A percentile compares a stretch with the other conserved stretches of the same genome.
phyloP scores from a whole-genome alignment of 2,329 filamentous ascomycete species.

The Diaporthe velutina region DNA sequence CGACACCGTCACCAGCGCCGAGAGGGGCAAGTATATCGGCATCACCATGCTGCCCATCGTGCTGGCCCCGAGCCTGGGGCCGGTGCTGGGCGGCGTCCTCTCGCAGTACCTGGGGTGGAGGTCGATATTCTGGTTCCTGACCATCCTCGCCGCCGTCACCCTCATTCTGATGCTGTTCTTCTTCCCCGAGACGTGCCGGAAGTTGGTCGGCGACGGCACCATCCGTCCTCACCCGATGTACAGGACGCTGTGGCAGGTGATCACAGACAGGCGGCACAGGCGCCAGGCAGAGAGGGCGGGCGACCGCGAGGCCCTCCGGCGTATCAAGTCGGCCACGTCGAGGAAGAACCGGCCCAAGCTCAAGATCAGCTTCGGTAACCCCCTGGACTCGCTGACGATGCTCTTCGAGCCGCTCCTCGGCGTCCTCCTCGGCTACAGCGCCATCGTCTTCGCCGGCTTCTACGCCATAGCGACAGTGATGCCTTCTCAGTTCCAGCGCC shows the following conservation, averaged over 20 bases:
- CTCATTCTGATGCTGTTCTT: conserved; percentile 54
- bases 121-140: conserved; percentile 66
- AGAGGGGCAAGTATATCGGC: conserved; percentile 72
- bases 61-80: conserved; percentile 57
- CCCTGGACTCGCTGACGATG: conserved; percentile 85
- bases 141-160: conserved; percentile 52
- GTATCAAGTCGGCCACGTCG: conserved; percentile 26
- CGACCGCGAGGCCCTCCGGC: conserved; percentile 30
- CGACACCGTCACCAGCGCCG: conserved; percentile 72
- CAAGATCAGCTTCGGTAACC: conserved; percentile 81
- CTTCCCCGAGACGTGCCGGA: conserved; percentile 59
- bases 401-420: conserved; percentile 85
- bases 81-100: conserved; percentile 63
- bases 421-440: conserved; percentile 58
- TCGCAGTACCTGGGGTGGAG: conserved; percentile 63
- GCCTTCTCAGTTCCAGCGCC: conserved; percentile 56
- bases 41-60: conserved; percentile 62
- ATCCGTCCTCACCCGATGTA: conserved; percentile 49
- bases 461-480: conserved; percentile 61
- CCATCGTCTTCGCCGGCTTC: conserved; percentile 63
- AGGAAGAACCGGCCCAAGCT: conserved; percentile 29
- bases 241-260: conserved; percentile 45
- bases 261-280: conserved; percentile 37
- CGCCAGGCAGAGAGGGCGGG: conserved; percentile 30
- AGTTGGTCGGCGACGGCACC: conserved; percentile 59